Evolutionary conservation across 1,284 basidiomycete genomes (phyloP).

Genomic region (Cryptococcus amylolentus): DNA sequence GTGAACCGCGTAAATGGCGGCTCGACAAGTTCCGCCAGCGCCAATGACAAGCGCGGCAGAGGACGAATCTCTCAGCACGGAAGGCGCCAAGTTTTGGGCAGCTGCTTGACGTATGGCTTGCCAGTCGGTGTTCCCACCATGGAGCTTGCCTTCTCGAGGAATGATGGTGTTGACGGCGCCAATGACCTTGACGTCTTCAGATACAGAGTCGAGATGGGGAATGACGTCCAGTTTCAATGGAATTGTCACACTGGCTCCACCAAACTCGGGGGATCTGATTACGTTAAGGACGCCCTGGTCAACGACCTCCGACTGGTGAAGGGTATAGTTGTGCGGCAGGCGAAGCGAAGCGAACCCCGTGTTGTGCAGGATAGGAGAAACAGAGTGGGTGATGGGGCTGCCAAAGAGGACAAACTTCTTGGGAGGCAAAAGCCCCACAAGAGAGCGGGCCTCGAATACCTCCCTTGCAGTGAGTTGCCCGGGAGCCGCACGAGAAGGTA

Average conservation of each 20-base stretch:
- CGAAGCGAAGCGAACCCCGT: slow-evolving; percentile 77
- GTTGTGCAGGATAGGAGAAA: slow-evolving; percentile 92
- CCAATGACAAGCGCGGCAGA: slow-evolving; percentile 76
- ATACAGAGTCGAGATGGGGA: slow-evolving; percentile 68
- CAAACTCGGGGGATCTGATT: slow-evolving; percentile 70
- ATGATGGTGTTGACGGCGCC: slow-evolving; percentile 92
- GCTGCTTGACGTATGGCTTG: slow-evolving; percentile 68
- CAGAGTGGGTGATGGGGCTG: slow-evolving; percentile 79
- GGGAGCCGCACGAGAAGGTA: slow-evolving; percentile 81
- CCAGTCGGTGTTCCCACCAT: slow-evolving; percentile 94
- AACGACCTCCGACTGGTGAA: slow-evolving; percentile 70
- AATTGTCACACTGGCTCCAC: slow-evolving; percentile 93
- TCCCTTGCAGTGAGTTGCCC: slow-evolving; percentile 86
- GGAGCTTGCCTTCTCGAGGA: slow-evolving; percentile 56
- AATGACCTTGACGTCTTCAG: slow-evolving; percentile 72
- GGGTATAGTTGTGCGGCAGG: slow-evolving; percentile 72
- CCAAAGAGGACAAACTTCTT: slow-evolving; percentile 83
- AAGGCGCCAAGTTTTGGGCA: slow-evolving; percentile 39
- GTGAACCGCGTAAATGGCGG: slow-evolving; percentile 83
- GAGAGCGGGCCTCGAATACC: slow-evolving; percentile 73
- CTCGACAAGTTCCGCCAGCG: slow-evolving; percentile 86
- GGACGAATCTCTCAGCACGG: slow-evolving; percentile 26
- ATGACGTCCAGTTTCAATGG: slow-evolving; percentile 88
- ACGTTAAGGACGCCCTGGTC: slow-evolving; percentile 64
- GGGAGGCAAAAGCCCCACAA: slow-evolving; percentile 72